Evolutionary conservation across 805 yeast species (phyloP).

Genomic region (Starmera quercuum): DNA sequence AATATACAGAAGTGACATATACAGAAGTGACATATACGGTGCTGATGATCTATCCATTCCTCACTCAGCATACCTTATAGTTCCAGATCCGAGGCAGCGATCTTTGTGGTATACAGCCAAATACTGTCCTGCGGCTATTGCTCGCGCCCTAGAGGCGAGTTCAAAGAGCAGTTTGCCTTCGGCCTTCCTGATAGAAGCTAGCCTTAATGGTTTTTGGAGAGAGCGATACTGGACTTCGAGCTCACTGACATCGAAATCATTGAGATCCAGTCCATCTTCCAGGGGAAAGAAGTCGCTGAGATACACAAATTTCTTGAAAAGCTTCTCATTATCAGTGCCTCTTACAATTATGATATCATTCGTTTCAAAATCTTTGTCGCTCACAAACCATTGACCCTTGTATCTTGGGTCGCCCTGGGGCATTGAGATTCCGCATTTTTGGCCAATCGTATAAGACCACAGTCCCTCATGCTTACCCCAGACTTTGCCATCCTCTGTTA

Average conservation of each 20-base stretch:
- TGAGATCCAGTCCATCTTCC: background rate
- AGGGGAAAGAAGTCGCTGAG: constrained; percentile 30
- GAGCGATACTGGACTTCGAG: constrained; percentile 65
- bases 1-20: too few species aligned
- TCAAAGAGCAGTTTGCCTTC: constrained; percentile 23
- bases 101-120: constrained; percentile 65
- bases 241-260: constrained; percentile 5
- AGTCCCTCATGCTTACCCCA: constrained; percentile 84
- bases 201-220: constrained; percentile 46
- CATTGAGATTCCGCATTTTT: constrained; percentile 68
- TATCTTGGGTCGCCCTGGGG: constrained; percentile 81
- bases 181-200: constrained; percentile 5
- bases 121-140: constrained; percentile 87
- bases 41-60: background rate
- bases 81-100: constrained; percentile 61
- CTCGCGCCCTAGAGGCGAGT: constrained; percentile 45
- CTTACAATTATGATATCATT: constrained; percentile 77
- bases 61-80: constrained; percentile 17
- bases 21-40: too few species aligned
- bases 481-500: constrained; percentile 63
- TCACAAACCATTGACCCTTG: constrained; percentile 81
- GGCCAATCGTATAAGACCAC: constrained; percentile 96
- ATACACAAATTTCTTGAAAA: constrained; percentile 38
- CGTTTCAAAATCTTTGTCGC: constrained; percentile 52
- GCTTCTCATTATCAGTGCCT: constrained; percentile 52